Evolutionary conservation across 2,329 filamentous ascomycete species (phyloP).

Genomic region (Orbilia oligospora): DNA sequence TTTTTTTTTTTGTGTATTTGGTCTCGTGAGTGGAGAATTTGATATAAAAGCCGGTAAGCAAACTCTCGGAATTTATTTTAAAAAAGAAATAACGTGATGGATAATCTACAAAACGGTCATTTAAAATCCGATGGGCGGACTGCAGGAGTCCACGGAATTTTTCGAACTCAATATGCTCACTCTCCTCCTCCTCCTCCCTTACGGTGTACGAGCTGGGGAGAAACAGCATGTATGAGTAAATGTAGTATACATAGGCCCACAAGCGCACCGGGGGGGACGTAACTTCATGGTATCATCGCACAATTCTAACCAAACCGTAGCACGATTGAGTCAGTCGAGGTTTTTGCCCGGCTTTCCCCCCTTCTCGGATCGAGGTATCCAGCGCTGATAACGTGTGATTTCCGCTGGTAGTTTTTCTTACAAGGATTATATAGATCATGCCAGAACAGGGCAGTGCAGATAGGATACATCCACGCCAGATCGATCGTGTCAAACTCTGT

Average conservation of each 20-base stretch:
- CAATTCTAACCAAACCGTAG: conserved; percentile 47
- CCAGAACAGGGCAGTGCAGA: conserved; percentile 17
- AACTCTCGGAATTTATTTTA: conserved; percentile 22
- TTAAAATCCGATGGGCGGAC: conserved; percentile 14
- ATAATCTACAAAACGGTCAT: not conserved
- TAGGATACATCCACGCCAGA: conserved; percentile 35
- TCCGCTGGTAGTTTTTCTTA: not conserved
- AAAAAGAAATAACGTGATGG: not conserved
- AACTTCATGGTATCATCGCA: conserved; percentile 38
- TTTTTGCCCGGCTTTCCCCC: conserved; percentile 12
- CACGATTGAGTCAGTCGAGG: conserved; percentile 32
- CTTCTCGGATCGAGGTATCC: not conserved
- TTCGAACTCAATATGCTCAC: not conserved
- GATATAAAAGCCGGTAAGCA: not conserved
- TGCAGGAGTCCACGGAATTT: not conserved
- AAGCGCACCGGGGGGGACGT: conserved; percentile 7
- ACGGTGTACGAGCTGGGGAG: conserved; percentile 47
- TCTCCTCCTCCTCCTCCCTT: too few relatives aligned
- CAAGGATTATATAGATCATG: conserved; percentile 17
- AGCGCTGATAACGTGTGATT: conserved; percentile 14
- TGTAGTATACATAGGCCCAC: conserved; percentile 30
- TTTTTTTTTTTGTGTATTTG: too few relatives aligned
- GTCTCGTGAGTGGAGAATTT: not conserved
- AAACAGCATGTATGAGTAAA: conserved; percentile 8
- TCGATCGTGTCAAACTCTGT: conserved; percentile 51